phyloP scores from a whole-genome alignment of 2,329 filamentous ascomycete genomes.

The Epichloe scottii region DNA sequence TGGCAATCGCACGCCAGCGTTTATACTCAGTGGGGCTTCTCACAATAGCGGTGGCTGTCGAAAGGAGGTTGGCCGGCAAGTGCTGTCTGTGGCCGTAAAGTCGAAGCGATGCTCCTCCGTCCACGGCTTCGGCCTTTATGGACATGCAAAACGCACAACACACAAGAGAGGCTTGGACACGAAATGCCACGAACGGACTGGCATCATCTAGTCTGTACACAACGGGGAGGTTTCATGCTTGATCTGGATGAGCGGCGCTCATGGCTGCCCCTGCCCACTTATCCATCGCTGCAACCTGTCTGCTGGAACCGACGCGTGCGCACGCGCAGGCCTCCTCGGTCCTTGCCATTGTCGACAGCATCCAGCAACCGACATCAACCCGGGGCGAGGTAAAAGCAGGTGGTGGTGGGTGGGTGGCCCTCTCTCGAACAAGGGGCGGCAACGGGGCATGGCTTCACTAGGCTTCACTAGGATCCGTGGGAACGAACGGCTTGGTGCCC shows the following conservation, averaged over 20 bases:
- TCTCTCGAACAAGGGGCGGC: slow-evolving; percentile 6
- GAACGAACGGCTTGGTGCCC: slow-evolving; percentile 3
- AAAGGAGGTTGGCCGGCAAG: background rate
- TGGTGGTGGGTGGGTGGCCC: background rate
- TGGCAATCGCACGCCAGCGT: slow-evolving; percentile 8
- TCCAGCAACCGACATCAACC: slow-evolving; percentile 3
- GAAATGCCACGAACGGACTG: background rate
- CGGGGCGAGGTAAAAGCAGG: slow-evolving; percentile 1
- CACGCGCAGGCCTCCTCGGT: slow-evolving; percentile 3
- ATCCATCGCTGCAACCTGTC: slow-evolving; percentile 2
- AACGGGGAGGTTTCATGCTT: background rate
- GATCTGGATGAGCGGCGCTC: background rate
- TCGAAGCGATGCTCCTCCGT: background rate
- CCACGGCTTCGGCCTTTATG: background rate
- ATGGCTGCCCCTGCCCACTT: background rate
- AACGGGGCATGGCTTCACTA: slow-evolving; percentile 5
- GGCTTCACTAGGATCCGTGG: slow-evolving; percentile 3
- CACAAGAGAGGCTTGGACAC: background rate
- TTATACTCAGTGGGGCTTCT: slow-evolving; percentile 8
- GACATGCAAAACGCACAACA: background rate
- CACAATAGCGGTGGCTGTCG: slow-evolving; percentile 7
- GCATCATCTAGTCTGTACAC: background rate
- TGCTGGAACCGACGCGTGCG: slow-evolving; percentile 3
- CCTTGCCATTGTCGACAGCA: slow-evolving; percentile 3
- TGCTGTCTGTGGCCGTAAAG: background rate